Base-by-base conservation (phyloP, 257 asterid species). In the Solanum dulcamara region DNA sequence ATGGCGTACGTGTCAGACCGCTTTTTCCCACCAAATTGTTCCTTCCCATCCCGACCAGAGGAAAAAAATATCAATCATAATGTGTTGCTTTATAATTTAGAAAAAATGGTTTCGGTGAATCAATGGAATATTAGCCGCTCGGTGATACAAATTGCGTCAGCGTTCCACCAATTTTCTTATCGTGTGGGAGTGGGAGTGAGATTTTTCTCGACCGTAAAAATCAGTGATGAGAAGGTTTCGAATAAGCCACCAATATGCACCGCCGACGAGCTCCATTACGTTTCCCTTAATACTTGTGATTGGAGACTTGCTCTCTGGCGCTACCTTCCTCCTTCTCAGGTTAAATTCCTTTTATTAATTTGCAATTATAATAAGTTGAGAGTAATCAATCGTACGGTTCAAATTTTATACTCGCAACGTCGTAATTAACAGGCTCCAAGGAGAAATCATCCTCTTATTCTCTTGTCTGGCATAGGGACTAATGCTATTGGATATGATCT, bases 271-370 rank as follows among this genome's bases (percentile, higher is more conserved):
- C 96, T 96, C 67, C 98, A 96, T 87, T 95, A 94, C 57, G 98
- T 96, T 83, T 85, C 97, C 38, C 93, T 91, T 71, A 83, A 88
- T 71, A 91, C 87, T 85, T 93, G 94, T 24, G 91, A 83, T 67
- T 95, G 98, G 99, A 85, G 90, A 44, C 96, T 96, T 85, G 97
- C 98, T 32, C 97, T 96, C 87, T 96, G 98, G 99, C 98, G 99
- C 57, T 96, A 94, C 86, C 88, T 81, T 51, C 98, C 99, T 17
- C 89, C 94, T 86, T 94, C 98, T 7, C 88, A 92, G 97, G 98
- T 60, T 60, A 60, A 60, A 33, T 96, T 42, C 70, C 17, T 42
- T 64, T 15, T 11, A 10, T 11, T 28, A 5, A 60, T 26, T 42
- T 64, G 72, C 37, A 62, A 66, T 51, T 15, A 17, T 51, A 51